phyloP scores from a whole-genome alignment of 768 basidiomycete genomes.

The Fibroporia radiculosa region DNA sequence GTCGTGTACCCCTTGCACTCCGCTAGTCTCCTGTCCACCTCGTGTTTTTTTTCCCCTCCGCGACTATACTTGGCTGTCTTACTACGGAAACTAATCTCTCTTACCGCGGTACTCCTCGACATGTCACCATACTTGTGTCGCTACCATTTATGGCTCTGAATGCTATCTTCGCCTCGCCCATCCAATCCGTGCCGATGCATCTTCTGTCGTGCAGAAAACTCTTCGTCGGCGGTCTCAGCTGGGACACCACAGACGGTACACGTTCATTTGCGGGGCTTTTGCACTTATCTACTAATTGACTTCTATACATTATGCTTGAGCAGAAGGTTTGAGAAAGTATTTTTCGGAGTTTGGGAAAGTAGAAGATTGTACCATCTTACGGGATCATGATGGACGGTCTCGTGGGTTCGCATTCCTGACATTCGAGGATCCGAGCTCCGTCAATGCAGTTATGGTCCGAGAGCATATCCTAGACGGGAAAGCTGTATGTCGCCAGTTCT shows the following conservation, averaged over 20 bases:
- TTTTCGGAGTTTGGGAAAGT: conserved; percentile 94
- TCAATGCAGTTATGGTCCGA: conserved; percentile 89
- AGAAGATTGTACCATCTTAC: conserved; percentile 96
- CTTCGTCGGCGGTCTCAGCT: conserved; percentile 98
- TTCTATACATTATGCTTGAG: conserved; percentile 6
- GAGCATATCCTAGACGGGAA: conserved; percentile 95
- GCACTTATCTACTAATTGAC: conserved; percentile 28
- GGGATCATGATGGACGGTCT: conserved; percentile 87
- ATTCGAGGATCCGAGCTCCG: conserved; percentile 83
- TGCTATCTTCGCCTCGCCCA: conserved; percentile 7
- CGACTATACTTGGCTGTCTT: background rate
- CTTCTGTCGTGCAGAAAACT: conserved; percentile 69
- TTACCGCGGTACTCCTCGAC: conserved; percentile 13
- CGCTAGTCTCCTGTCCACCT: background rate
- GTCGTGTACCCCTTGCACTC: conserved; percentile 6
- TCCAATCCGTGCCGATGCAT: conserved; percentile 5
- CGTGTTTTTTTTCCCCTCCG: conserved; percentile 6
- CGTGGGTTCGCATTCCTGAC: conserved; percentile 97
- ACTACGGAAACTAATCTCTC: conserved; percentile 16
- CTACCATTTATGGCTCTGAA: conserved; percentile 12
- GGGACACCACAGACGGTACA: conserved; percentile 97
- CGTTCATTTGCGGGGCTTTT: conserved; percentile 28
- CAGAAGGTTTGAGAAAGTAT: conserved; percentile 73
- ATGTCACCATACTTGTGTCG: conserved; percentile 11
- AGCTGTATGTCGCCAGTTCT: conserved; percentile 51